These are phyloP conservation scores for Pulveroboletus ravenelii DNA, from an alignment of 768 basidiomycete genomes.

Conservation along the genomic window DNA sequence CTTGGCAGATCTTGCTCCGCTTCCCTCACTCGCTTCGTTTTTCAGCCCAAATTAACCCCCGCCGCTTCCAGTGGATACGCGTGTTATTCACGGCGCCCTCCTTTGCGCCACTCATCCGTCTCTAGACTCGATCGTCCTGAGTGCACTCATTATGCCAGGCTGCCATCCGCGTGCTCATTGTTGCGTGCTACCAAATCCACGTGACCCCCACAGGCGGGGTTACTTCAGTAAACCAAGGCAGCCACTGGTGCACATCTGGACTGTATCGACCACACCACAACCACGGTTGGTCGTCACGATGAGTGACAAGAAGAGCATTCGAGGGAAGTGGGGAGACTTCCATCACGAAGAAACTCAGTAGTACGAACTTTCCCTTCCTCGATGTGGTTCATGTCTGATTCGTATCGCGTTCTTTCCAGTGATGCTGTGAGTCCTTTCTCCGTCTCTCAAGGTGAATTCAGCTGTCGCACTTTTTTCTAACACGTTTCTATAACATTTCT, in stretches of 20 bases:
- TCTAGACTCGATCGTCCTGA: conserved; percentile 72
- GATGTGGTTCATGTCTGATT: conserved; percentile 2
- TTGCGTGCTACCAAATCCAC: not conserved
- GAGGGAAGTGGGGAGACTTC: conserved; percentile 50
- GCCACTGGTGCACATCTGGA: not conserved
- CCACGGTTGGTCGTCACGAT: conserved; percentile 32
- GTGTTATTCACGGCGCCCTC: conserved; percentile 72
- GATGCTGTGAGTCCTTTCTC: conserved; percentile 58
- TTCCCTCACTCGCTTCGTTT: conserved; percentile 4
- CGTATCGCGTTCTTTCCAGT: conserved; percentile 35
- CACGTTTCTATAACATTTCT: conserved; percentile 64
- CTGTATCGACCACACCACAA: conserved; percentile 6
- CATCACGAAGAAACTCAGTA: conserved; percentile 60
- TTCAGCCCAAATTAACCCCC: conserved; percentile 28
- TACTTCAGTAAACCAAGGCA: not conserved
- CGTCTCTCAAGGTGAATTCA: conserved; percentile 68
- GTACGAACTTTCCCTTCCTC: conserved; percentile 15
- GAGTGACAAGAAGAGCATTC: conserved; percentile 60
- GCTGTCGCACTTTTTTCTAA: conserved; percentile 48
- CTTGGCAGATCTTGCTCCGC: not conserved
- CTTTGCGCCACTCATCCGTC: conserved; percentile 77
- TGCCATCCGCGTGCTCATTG: conserved; percentile 46
- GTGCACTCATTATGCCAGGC: conserved; percentile 67
- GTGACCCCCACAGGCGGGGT: conserved; percentile 22
- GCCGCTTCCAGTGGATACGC: conserved; percentile 53